Evolutionary conservation across 2,329 filamentous ascomycete species (phyloP), one percentile per base, ranked within the genome.

Genomic region (Talaromyces marneffei): DNA sequence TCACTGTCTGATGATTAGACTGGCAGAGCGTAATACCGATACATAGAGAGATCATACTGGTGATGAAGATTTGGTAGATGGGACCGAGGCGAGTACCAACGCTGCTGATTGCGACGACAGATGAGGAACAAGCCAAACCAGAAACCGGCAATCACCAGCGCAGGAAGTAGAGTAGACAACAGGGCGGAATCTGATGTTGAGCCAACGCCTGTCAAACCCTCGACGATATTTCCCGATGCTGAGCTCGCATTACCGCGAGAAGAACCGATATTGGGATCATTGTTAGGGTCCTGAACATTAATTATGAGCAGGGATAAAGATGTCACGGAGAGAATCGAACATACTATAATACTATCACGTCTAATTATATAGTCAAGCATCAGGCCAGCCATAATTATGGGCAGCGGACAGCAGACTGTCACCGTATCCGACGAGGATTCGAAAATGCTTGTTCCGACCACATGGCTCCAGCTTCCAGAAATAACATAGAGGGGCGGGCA

Each of bases 121-220:
- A 80, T 70, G 44, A 82, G 66, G 65, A 83, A 83, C 25, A 77
- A 64, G 12, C 71, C 63, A 52, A 82, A 72, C 68, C 77, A 76
- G 46, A 80, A 74, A 2, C 69, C 57, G 5, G 80, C 75, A 57
- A 81, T 74, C 42, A 80, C 60, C 57, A 80, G 66, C 4, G 78
- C 73, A 2, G 80, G 80, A 7, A 79, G 68, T 16, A 83, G 70
- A n/a, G 80, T 82, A 25, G 78, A 78, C 20, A 82, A 59, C 58
- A 83, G 70, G 1, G 74, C 73, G 4, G 78, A 82, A 31, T 79
- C 70, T 2, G 83, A 84, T n/a, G 80, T 82, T 27, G 81, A 79
- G 14, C 68, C 69, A 7, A 62, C 67, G 23, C 62, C 59, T 31
- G 57, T 60, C 25, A 77, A 63, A 7, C 62, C 64, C 31, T 67